Conservation (phyloP, 805 yeast genomes). For the Wickerhamiella sorbophila region DNA sequence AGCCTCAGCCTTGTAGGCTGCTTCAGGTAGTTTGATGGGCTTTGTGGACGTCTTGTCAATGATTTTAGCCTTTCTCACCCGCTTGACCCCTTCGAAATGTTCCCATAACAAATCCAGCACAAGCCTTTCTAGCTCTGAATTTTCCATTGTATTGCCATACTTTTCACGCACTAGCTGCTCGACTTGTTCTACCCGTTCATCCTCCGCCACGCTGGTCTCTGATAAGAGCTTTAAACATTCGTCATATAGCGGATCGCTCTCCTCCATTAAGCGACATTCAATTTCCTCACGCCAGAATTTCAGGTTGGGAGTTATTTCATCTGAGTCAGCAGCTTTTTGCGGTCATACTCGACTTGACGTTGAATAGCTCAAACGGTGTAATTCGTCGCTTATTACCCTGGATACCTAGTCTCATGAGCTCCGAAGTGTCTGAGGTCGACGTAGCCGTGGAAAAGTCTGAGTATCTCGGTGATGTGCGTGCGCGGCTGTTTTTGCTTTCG, state of each 20-base stretch:
- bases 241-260: background rate
- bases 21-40: constrained; percentile 9
- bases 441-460: background rate
- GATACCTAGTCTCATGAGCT: background rate
- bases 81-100: constrained; percentile 24
- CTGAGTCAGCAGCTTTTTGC: constrained; percentile 1
- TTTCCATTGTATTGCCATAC: constrained; percentile 9
- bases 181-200: constrained; percentile 28
- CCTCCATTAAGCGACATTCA: background rate
- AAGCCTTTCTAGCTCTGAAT: constrained; percentile 24
- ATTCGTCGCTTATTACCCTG: background rate
- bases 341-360: background rate
- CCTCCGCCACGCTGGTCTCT: constrained; percentile 22
- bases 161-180: constrained; percentile 24
- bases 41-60: constrained; percentile 10
- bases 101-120: constrained; percentile 31
- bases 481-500: constrained; percentile 48
- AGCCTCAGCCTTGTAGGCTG: constrained; percentile 1
- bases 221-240: background rate
- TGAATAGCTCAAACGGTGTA: background rate
- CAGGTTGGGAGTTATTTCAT: background rate
- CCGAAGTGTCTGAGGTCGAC: background rate
- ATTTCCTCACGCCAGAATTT: background rate
- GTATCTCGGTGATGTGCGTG: constrained; percentile 21
- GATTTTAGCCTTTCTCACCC: constrained; percentile 12